Conservation (phyloP, 148 eudicot species). For the Heliamphora exappendiculata region DNA sequence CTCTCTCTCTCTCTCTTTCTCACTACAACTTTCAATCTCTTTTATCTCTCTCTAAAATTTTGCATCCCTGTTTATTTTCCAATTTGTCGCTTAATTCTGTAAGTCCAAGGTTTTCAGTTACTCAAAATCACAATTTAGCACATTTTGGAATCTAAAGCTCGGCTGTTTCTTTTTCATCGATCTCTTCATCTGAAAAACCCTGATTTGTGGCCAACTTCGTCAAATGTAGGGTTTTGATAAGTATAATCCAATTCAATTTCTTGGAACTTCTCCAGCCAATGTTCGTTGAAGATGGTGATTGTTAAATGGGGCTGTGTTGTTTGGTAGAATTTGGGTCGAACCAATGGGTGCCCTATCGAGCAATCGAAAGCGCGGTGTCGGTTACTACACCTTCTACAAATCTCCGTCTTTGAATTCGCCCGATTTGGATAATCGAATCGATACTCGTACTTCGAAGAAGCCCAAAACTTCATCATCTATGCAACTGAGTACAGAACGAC, state of each 20-base stretch:
- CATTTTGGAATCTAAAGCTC: background rate
- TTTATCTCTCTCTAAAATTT: background rate
- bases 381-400: constrained; percentile 19
- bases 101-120: background rate
- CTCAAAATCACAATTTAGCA: background rate
- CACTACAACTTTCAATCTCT: too few species aligned
- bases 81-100: background rate
- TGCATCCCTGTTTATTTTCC: background rate
- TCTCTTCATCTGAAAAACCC: background rate
- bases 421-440: constrained; percentile 17
- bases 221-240: background rate
- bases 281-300: background rate
- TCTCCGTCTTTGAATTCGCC: constrained; percentile 20
- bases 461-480: too few species aligned
- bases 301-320: background rate
- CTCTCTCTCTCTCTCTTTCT: too few species aligned
- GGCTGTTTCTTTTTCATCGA: background rate
- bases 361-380: constrained; percentile 53
- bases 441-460: constrained; percentile 47
- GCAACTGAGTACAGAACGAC: too few species aligned
- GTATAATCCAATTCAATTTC: background rate
- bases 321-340: background rate
- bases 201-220: background rate
- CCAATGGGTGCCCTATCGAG: constrained; percentile 56
- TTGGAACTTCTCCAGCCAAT: background rate